phyloP scores from a whole-genome alignment of 345 rosid species.

The Citrus sinensis region DVS_A1.0 CM039164.1:10222501-10223000 shows the following conservation, averaged over 20 bases:
- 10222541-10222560: conserved; percentile 65
- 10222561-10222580: conserved; percentile 70
- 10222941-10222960: too few relatives aligned
- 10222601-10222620: conserved; percentile 76
- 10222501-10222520: conserved; percentile 48
- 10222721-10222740: conserved; percentile 36
- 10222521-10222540: conserved; percentile 10
- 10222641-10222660: conserved; percentile 89
- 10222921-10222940: background rate
- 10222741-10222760: conserved; percentile 66
- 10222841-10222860: conserved; percentile 55
- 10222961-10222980: too few relatives aligned
- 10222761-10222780: conserved; percentile 38
- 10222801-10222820: conserved; percentile 34
- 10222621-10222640: conserved; percentile 76
- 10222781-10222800: background rate
- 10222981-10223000: too few relatives aligned
- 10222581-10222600: conserved; percentile 51
- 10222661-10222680: conserved; percentile 42
- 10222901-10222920: background rate
- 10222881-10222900: conserved; percentile 34
- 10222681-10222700: conserved; percentile 32
- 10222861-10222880: conserved; percentile 45
- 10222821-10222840: conserved; percentile 40
- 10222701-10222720: conserved; percentile 17